Evolutionary conservation across 2,329 filamentous ascomycete species (phyloP).

Genomic region (Ceratocystis colombiana): DNA sequence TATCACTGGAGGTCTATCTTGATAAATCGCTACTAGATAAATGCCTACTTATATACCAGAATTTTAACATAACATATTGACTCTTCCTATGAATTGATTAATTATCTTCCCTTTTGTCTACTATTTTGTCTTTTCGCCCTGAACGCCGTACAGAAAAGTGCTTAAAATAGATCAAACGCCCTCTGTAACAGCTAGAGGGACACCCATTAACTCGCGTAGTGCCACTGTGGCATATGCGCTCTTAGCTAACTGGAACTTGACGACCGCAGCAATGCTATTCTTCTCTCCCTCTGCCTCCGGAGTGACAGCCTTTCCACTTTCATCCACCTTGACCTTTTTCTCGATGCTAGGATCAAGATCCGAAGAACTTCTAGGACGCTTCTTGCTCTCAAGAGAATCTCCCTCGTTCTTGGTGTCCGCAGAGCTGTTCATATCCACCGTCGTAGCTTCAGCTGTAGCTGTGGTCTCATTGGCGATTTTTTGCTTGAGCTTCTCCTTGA

Average conservation of each 20-base stretch:
- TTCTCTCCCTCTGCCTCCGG: slow-evolving; percentile 28
- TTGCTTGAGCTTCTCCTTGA: slow-evolving; percentile 39
- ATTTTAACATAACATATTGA: background rate
- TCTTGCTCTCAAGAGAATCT: slow-evolving; percentile 18
- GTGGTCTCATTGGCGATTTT: slow-evolving; percentile 20
- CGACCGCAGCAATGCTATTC: slow-evolving; percentile 54
- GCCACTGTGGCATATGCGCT: slow-evolving; percentile 83
- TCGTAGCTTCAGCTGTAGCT: slow-evolving; percentile 18
- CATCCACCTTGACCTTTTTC: slow-evolving; percentile 30
- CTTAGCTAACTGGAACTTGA: slow-evolving; percentile 66
- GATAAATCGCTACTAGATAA: slow-evolving; percentile 15
- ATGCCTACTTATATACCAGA: background rate
- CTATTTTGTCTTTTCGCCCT: background rate
- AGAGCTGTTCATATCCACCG: slow-evolving; percentile 25
- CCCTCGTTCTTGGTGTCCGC: slow-evolving; percentile 21
- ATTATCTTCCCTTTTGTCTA: background rate
- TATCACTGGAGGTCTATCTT: slow-evolving; percentile 9
- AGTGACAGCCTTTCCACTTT: slow-evolving; percentile 20
- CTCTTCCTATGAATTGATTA: background rate
- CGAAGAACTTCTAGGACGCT: slow-evolving; percentile 24
- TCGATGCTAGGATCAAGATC: slow-evolving; percentile 24
- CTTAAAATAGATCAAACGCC: background rate
- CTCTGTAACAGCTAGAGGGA: slow-evolving; percentile 25
- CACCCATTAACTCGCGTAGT: slow-evolving; percentile 63
- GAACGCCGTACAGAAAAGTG: background rate